A percentile compares a stretch with the other conserved stretches of the same genome.
Conservation (phyloP, 257 asterid species). For the Solanum sitiens region DNA sequence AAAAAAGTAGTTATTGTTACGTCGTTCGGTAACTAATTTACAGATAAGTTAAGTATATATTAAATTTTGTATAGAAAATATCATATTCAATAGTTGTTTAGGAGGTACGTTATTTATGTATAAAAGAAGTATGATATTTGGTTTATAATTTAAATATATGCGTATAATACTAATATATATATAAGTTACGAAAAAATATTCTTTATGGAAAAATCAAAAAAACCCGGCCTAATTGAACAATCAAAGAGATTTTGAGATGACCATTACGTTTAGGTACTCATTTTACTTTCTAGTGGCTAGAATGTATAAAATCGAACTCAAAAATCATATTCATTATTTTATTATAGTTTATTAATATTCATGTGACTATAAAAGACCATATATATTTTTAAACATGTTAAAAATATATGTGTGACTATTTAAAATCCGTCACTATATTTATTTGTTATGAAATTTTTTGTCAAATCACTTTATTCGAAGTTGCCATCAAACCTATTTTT, state of each 20-base stretch:
- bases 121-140: fast-evolving
- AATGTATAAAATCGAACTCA: too few species aligned
- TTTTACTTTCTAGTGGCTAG: neutral
- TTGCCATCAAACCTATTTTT: neutral
- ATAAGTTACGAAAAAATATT: too few species aligned
- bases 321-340: too few species aligned
- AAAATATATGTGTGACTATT: too few species aligned
- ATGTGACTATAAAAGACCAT: too few species aligned
- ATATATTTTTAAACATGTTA: too few species aligned
- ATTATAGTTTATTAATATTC: too few species aligned
- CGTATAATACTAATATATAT: neutral
- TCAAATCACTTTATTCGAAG: neutral
- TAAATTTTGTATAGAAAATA: neutral
- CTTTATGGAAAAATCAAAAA: too few species aligned
- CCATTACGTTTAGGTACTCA: too few species aligned
- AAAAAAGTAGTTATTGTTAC: neutral
- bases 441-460: too few species aligned
- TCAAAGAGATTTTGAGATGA: neutral
- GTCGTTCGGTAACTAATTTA: fast-evolving
- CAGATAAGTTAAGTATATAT: neutral
- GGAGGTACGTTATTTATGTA: neutral
- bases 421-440: neutral
- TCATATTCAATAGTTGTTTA: neutral
- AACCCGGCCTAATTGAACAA: too few species aligned
- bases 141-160: too few species aligned